phyloP scores from a whole-genome alignment of 2,329 filamentous ascomycete genomes.

The Aspergillus sp. region DNA sequence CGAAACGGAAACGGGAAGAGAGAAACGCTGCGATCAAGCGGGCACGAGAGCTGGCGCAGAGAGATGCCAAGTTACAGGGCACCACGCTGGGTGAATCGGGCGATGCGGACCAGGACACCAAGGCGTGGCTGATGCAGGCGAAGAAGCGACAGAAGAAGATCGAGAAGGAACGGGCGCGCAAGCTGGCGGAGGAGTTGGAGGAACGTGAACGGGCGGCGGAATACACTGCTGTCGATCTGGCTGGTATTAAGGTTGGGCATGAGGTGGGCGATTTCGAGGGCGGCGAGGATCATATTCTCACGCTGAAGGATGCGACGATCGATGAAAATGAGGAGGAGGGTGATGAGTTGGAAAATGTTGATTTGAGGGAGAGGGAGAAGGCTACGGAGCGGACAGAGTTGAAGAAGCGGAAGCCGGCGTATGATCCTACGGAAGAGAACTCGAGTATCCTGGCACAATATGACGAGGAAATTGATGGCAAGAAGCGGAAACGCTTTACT shows the following conservation, averaged over 20 bases:
- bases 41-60: slow-evolving; percentile 79
- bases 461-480: slow-evolving; percentile 90
- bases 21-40: slow-evolving; percentile 82
- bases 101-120: slow-evolving; percentile 70
- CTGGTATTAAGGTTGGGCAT: slow-evolving; percentile 89
- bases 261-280: slow-evolving; percentile 80
- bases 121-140: slow-evolving; percentile 81
- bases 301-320: slow-evolving; percentile 89
- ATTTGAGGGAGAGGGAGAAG: slow-evolving; percentile 45
- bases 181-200: slow-evolving; percentile 72
- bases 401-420: slow-evolving; percentile 87
- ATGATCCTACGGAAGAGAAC: slow-evolving; percentile 76
- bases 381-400: slow-evolving; percentile 70
- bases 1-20: slow-evolving; percentile 76
- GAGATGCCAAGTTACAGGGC: slow-evolving; percentile 74
- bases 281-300: slow-evolving; percentile 80
- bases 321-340: slow-evolving; percentile 81
- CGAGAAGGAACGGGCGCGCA: slow-evolving; percentile 68
- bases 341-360: slow-evolving; percentile 69
- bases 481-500: slow-evolving; percentile 85
- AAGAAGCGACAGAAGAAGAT: slow-evolving; percentile 96
- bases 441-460: slow-evolving; percentile 81
- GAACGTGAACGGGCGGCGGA: slow-evolving; percentile 73
- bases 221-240: slow-evolving; percentile 82
- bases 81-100: slow-evolving; percentile 78